These are phyloP conservation scores for Zanthoxylum bungeanum DNA, from an alignment of 345 rosid species.

Conservation along the genomic window DNA sequence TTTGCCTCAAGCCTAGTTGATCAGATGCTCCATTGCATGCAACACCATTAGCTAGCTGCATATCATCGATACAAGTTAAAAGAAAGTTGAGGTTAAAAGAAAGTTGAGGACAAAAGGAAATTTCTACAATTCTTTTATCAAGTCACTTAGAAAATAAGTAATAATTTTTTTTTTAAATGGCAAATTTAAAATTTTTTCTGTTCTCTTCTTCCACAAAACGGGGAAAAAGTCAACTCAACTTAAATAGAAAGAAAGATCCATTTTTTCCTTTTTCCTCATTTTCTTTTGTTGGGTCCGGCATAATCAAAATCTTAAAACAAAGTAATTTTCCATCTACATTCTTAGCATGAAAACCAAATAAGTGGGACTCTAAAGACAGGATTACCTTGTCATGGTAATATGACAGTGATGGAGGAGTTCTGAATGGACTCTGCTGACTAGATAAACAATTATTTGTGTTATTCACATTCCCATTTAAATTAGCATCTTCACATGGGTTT, in stretches of 20 bases:
- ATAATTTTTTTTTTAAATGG: too few species aligned
- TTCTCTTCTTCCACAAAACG: background rate
- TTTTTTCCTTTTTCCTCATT: background rate
- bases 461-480: conserved; percentile 18
- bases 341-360: background rate
- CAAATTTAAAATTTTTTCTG: background rate
- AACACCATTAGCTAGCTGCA: conserved; percentile 42
- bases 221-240: background rate
- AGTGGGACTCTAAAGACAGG: conserved; percentile 14
- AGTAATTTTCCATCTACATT: background rate
- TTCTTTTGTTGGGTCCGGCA: background rate
- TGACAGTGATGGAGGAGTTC: conserved; percentile 85
- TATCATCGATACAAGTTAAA: conserved; percentile 13
- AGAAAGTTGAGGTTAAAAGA: background rate
- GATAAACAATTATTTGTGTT: conserved; percentile 20
- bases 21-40: conserved; percentile 42
- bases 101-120: background rate
- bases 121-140: background rate
- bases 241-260: background rate
- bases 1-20: conserved; percentile 46
- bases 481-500: conserved; percentile 37
- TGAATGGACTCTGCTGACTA: conserved; percentile 74
- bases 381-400: conserved; percentile 59
- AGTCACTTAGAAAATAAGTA: background rate
- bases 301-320: background rate